A percentile compares a stretch with the other conserved stretches of the same genome.
Evolutionary conservation across 305 asterid species (phyloP).

Genomic region (Solanum hybrid): DNA sequence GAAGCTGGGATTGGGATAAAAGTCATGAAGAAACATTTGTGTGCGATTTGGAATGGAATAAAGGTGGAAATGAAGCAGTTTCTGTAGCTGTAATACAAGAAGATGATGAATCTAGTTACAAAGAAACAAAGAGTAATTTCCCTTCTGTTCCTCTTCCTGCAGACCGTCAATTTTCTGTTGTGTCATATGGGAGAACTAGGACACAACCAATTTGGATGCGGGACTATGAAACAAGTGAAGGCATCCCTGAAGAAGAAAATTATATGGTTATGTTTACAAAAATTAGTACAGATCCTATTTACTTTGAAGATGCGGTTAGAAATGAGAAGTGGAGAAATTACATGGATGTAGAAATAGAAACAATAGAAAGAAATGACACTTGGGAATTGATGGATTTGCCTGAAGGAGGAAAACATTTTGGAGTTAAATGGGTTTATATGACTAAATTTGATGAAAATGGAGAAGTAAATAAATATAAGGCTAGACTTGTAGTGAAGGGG

Average conservation of each 20-base stretch:
- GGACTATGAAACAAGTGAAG: not conserved
- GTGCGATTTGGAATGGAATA: not conserved
- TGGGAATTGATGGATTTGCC: not conserved
- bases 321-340: not conserved
- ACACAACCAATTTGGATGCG: not conserved
- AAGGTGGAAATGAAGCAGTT: not conserved
- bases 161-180: not conserved
- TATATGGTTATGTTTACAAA: too few species aligned
- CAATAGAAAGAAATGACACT: not conserved
- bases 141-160: not conserved
- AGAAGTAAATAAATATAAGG: not conserved
- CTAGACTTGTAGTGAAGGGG: not conserved
- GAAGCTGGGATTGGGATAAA: not conserved
- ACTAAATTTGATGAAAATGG: not conserved
- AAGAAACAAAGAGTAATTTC: not conserved
- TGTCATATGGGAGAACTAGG: not conserved
- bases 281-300: not conserved
- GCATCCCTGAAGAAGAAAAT: not conserved
- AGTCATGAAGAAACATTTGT: not conserved
- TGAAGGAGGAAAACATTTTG: not conserved
- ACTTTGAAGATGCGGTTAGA: not conserved
- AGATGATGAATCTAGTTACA: too few species aligned
- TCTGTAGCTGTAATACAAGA: too few species aligned
- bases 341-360: not conserved
- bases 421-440: not conserved